Evolutionary conservation across 352 stramenopile genomes (phyloP).

Genomic region (Phytophthora macrochlamydospora): DNA sequence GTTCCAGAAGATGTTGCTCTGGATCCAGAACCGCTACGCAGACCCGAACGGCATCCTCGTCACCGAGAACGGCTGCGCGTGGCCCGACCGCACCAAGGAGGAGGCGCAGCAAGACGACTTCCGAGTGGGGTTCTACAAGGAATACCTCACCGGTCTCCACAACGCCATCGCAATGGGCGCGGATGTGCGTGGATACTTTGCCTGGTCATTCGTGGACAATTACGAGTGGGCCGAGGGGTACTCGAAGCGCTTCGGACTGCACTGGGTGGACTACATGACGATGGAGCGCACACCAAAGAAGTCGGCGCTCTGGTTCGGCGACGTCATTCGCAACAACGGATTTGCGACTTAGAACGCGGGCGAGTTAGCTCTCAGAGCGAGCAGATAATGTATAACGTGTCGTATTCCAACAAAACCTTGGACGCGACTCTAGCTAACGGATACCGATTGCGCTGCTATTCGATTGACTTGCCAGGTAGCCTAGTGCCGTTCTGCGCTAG

Average conservation of each 20-base stretch:
- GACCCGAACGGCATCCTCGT: constrained; percentile 78
- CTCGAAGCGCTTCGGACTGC: constrained; percentile 62
- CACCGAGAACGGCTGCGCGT: constrained; percentile 93
- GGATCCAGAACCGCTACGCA: constrained; percentile 89
- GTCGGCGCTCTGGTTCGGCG: constrained; percentile 59
- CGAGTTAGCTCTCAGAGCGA: too few species aligned
- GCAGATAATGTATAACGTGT: too few species aligned
- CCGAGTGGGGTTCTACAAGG: constrained; percentile 79
- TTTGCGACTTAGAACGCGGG: constrained; percentile 10
- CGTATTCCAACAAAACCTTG: too few species aligned
- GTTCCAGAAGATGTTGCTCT: constrained; percentile 88
- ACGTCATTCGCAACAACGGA: constrained; percentile 53
- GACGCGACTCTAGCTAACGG: too few species aligned
- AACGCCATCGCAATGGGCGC: constrained; percentile 47
- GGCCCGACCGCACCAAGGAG: constrained; percentile 66
- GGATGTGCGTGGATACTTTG: constrained; percentile 89
- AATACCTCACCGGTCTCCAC: constrained; percentile 81
- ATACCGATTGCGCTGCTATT: background rate
- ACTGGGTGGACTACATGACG: constrained; percentile 69
- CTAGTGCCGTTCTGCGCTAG: background rate
- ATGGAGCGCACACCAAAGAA: constrained; percentile 76
- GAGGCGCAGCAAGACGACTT: constrained; percentile 82
- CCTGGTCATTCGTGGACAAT: constrained; percentile 93
- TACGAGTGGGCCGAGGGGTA: constrained; percentile 92
- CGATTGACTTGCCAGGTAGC: background rate